These are phyloP conservation scores for Esteya vermicola DNA, from an alignment of 2,329 filamentous ascomycete genomes.

Conservation along the genomic window DNA sequence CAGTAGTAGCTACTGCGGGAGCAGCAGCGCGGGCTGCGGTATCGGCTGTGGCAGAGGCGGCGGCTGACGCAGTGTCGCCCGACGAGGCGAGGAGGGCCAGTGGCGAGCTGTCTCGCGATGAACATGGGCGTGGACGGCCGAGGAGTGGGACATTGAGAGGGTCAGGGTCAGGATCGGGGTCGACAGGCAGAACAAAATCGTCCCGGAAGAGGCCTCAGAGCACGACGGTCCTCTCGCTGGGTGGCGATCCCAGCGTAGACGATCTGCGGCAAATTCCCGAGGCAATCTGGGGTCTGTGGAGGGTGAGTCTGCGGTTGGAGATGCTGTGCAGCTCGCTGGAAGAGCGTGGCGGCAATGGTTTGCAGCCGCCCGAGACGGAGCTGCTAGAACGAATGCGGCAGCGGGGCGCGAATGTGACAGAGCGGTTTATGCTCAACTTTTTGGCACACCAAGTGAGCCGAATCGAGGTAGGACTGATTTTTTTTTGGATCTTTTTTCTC, in stretches of 20 bases:
- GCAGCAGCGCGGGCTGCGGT: not conserved
- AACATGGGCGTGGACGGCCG: not conserved
- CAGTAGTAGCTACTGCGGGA: not conserved
- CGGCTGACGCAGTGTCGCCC: not conserved
- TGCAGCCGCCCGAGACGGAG: slow-evolving; percentile 72
- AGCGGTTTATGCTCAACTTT: slow-evolving; percentile 76
- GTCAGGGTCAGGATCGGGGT: no score
- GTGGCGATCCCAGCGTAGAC: slow-evolving; percentile 3
- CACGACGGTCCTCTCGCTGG: no score
- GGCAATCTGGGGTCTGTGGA: slow-evolving; percentile 80
- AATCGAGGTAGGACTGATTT: slow-evolving; percentile 70
- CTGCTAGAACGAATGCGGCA: slow-evolving; percentile 55
- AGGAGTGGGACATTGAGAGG: not conserved
- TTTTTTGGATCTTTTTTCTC: no score
- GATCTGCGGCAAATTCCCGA: slow-evolving; percentile 30
- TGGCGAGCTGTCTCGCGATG: not conserved
- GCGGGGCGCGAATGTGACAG: slow-evolving; percentile 71
- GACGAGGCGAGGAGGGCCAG: not conserved
- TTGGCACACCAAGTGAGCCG: slow-evolving; percentile 90
- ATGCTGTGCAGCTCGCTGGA: slow-evolving; percentile 89
- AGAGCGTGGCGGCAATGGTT: slow-evolving; percentile 41
- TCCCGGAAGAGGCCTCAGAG: no score
- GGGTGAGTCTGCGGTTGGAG: slow-evolving; percentile 74
- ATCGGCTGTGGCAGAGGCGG: not conserved
- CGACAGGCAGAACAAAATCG: no score